Conservation (phyloP, 176 grass and related monocot species). For the Canna indica region DNA sequence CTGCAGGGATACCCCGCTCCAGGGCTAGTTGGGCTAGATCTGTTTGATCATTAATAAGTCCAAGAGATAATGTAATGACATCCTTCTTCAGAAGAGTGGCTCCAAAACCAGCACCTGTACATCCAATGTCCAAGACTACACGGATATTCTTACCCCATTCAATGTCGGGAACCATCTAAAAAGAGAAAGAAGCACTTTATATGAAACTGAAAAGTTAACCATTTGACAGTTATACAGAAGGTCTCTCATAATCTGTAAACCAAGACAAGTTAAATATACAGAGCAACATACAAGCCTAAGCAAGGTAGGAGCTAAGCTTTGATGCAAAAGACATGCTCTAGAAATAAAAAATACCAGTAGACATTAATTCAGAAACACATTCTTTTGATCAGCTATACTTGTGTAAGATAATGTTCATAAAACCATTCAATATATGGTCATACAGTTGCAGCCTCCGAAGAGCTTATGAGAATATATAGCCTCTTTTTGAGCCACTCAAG, state of each 20-base stretch:
- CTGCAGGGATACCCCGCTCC: slow-evolving; percentile 83
- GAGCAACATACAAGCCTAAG: not conserved
- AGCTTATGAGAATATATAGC: not conserved
- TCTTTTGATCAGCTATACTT: too few relatives aligned
- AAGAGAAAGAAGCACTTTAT: slow-evolving; percentile 27
- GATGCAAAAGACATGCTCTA: not conserved
- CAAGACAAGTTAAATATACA: not conserved
- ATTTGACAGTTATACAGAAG: not conserved
- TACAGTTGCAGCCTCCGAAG: not conserved
- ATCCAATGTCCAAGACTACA: slow-evolving; percentile 67
- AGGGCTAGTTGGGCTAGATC: slow-evolving; percentile 71
- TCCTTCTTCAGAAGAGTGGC: slow-evolving; percentile 53
- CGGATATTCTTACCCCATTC: slow-evolving; percentile 98
- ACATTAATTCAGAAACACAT: too few relatives aligned
- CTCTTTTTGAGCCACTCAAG: not conserved
- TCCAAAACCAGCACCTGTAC: slow-evolving; percentile 61
- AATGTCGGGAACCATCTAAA: slow-evolving; percentile 86
- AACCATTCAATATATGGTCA: not conserved
- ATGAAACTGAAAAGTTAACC: not conserved
- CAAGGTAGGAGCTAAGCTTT: not conserved
- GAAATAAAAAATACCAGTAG: too few relatives aligned
- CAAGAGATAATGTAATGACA: slow-evolving; percentile 66
- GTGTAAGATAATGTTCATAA: not conserved
- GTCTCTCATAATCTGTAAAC: not conserved
- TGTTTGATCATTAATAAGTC: slow-evolving; percentile 63